Conservation (phyloP, 2,329 filamentous ascomycete genomes). For the Aspergillus clavatus region DNA sequence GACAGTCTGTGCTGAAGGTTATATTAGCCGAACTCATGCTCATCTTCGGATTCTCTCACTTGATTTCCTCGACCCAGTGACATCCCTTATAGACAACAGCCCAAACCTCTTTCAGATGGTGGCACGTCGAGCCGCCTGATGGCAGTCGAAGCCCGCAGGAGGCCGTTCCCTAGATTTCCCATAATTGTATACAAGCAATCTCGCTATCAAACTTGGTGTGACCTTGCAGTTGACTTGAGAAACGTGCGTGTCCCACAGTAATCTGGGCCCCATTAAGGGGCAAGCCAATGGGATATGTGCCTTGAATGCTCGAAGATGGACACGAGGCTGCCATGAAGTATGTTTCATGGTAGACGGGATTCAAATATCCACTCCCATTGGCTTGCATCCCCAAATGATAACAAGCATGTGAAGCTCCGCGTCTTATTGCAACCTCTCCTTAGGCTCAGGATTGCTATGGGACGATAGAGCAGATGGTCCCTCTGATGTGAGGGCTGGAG, state of each 20-base stretch:
- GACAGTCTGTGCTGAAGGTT: no score
- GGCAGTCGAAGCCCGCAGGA: no score
- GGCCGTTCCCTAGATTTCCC: neutral
- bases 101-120: no score
- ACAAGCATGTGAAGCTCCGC: constrained; percentile 10
- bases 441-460: no score
- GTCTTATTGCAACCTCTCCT: neutral
- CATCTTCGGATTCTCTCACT: no score
- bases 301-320: constrained; percentile 3
- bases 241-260: constrained; percentile 14
- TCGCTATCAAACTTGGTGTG: constrained; percentile 10
- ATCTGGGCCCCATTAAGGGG: constrained; percentile 7
- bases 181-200: neutral
- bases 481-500: neutral
- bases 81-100: no score
- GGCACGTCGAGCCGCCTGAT: no score
- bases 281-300: constrained; percentile 7
- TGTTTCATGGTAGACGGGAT: constrained; percentile 3
- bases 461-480: no score
- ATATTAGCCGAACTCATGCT: no score
- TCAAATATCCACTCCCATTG: constrained; percentile 8
- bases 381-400: neutral
- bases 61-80: no score
- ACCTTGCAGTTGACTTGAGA: constrained; percentile 11
- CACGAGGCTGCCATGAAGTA: constrained; percentile 13